phyloP scores from a whole-genome alignment of 176 grass and related monocot species.

The Hyparrhenia diplandra region DNA sequence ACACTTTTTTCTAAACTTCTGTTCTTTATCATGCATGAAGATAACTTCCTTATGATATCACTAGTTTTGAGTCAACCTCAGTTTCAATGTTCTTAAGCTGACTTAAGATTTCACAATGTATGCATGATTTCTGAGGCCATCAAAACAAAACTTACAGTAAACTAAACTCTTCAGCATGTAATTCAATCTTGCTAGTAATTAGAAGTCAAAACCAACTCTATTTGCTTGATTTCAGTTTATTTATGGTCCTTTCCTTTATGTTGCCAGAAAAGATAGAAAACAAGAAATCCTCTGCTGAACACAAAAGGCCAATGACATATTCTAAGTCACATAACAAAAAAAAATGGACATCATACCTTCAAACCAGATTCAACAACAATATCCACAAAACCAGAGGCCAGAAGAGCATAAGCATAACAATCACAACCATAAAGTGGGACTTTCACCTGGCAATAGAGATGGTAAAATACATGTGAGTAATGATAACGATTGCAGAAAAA shows the following conservation, averaged over 20 bases:
- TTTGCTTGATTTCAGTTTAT: neutral
- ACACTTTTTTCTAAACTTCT: neutral
- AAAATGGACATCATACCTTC: constrained; percentile 49
- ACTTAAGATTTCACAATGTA: neutral
- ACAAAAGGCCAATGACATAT: neutral
- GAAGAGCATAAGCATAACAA: constrained; percentile 96
- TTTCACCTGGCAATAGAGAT: constrained; percentile 67
- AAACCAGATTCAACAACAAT: constrained; percentile 91
- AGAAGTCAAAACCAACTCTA: neutral
- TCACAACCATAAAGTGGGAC: constrained; percentile 95
- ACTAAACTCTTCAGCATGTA: neutral
- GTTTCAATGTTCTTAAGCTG: neutral
- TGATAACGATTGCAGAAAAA: neutral
- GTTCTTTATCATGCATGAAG: neutral
- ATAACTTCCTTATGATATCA: neutral
- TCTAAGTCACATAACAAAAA: neutral
- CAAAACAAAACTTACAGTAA: neutral
- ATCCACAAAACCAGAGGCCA: constrained; percentile 87
- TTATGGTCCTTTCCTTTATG: neutral
- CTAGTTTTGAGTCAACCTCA: neutral
- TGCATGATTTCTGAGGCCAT: neutral
- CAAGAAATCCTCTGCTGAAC: neutral
- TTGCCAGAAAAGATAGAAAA: neutral
- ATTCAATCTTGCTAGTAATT: neutral
- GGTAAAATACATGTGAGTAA: constrained; percentile 10